Evolutionary conservation across 768 basidiomycete genomes (phyloP).

Genomic region (Xanthoconium purpureum): DNA sequence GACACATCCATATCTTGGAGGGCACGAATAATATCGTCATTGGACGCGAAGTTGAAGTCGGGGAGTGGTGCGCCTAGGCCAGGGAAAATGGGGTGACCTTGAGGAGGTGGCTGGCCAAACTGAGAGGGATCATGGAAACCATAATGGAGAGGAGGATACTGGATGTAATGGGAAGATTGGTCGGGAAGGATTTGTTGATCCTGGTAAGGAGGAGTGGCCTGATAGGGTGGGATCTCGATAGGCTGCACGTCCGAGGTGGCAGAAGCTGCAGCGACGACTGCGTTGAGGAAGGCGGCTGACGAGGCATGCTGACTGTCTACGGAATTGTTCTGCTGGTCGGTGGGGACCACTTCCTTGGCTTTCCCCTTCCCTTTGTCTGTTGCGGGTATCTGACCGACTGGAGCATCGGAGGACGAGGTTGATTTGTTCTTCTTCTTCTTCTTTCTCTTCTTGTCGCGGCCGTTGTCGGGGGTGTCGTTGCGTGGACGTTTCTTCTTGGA

Average conservation of each 20-base stretch:
- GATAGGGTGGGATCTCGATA: conserved; percentile 25
- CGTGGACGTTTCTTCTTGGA: conserved; percentile 38
- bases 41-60: conserved; percentile 49
- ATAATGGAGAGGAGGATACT: conserved; percentile 32
- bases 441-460: conserved; percentile 36
- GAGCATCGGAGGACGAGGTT: neutral
- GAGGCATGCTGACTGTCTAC: conserved; percentile 43
- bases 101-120: conserved; percentile 25
- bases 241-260: conserved; percentile 40
- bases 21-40: conserved; percentile 70
- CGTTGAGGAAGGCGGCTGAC: conserved; percentile 58
- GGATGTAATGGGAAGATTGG: conserved; percentile 25
- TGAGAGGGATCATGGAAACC: conserved; percentile 28
- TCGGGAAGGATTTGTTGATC: conserved; percentile 31
- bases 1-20: conserved; percentile 68
- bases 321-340: conserved; percentile 18
- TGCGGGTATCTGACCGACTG: neutral
- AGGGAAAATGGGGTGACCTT: conserved; percentile 29
- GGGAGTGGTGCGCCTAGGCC: conserved; percentile 24
- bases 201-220: conserved; percentile 34
- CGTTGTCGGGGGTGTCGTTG: conserved; percentile 10
- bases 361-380: conserved; percentile 34
- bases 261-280: conserved; percentile 64
- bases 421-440: conserved; percentile 23
- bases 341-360: conserved; percentile 31